A percentile compares a stretch with the other conserved stretches of the same genome.
Evolutionary conservation across 164 flowering plant species (phyloP).

Genomic region (Stephania yunnanensis): DNA sequence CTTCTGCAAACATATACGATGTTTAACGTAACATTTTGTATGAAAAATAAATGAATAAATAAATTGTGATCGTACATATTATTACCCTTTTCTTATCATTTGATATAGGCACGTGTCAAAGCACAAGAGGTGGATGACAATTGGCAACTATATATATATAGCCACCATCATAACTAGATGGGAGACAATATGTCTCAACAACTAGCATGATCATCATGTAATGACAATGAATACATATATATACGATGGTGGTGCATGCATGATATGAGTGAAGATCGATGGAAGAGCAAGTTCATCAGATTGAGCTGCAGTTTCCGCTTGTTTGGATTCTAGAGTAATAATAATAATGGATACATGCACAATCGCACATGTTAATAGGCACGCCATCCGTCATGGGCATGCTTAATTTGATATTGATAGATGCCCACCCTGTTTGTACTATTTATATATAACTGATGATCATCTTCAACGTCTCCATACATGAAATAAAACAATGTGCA

Average conservation of each 20-base stretch:
- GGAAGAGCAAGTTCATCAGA: not conserved
- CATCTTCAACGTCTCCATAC: too few relatives aligned
- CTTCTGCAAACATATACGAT: too few relatives aligned
- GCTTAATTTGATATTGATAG: not conserved
- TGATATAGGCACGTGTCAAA: not conserved
- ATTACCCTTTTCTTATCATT: too few relatives aligned
- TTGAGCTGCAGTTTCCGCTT: constrained; percentile 1
- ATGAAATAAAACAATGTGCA: too few relatives aligned
- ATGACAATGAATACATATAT: not conserved
- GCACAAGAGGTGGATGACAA: not conserved
- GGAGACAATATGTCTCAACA: not conserved
- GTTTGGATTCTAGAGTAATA: constrained; percentile 2
- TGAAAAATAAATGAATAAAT: too few relatives aligned
- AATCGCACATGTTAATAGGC: not conserved
- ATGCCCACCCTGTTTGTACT: not conserved
- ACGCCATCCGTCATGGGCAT: constrained; percentile 5
- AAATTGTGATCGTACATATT: too few relatives aligned
- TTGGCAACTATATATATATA: too few relatives aligned
- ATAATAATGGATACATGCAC: not conserved
- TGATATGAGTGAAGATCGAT: not conserved
- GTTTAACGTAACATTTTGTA: too few relatives aligned
- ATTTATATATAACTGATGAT: too few relatives aligned
- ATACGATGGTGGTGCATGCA: not conserved
- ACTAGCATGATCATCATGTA: not conserved
- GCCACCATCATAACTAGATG: not conserved